Evolutionary conservation across 257 asterid species (phyloP).

Genomic region (Nicotiana knightiana): DNA sequence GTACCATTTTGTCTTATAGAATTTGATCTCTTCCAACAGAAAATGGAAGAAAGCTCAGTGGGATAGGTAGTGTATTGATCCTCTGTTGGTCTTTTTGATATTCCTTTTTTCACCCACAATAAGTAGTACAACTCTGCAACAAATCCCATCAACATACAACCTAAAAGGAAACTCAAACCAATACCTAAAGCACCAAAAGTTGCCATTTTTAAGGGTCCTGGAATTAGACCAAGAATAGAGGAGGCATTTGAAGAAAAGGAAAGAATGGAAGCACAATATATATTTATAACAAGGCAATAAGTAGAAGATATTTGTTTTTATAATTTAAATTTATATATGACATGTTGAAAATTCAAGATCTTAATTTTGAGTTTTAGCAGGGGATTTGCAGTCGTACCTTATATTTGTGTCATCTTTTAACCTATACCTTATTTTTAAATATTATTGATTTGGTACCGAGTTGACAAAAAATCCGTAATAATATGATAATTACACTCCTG

Average conservation of each 20-base stretch:
- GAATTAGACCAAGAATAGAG: neutral
- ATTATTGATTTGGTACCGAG: too few species aligned
- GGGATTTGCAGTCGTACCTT: too few species aligned
- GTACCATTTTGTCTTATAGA: slow-evolving; percentile 13
- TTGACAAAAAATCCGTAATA: too few species aligned
- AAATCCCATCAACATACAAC: slow-evolving; percentile 51
- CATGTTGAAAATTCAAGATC: neutral
- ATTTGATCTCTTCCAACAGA: slow-evolving; percentile 27
- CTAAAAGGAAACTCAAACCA: slow-evolving; percentile 58
- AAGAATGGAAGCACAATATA: neutral
- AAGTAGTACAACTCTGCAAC: slow-evolving; percentile 60
- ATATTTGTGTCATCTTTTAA: too few species aligned
- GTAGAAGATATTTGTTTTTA: neutral
- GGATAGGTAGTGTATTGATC: slow-evolving; percentile 15
- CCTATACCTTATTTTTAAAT: too few species aligned
- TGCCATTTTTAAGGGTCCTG: slow-evolving; percentile 27
- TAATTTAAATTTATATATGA: too few species aligned
- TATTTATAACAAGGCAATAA: neutral
- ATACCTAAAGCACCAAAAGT: slow-evolving; percentile 48
- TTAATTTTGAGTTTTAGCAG: too few species aligned
- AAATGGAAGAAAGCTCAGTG: slow-evolving; percentile 13
- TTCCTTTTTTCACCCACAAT: slow-evolving; percentile 50
- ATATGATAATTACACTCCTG: too few species aligned
- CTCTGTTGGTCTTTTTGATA: slow-evolving; percentile 21
- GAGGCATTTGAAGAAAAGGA: too few species aligned